Percentiles rank a stretch among this genome's conserved stretches.
phyloP scores from a whole-genome alignment of 768 basidiomycete genomes.

The Podaxis mareebaensis region DNA sequence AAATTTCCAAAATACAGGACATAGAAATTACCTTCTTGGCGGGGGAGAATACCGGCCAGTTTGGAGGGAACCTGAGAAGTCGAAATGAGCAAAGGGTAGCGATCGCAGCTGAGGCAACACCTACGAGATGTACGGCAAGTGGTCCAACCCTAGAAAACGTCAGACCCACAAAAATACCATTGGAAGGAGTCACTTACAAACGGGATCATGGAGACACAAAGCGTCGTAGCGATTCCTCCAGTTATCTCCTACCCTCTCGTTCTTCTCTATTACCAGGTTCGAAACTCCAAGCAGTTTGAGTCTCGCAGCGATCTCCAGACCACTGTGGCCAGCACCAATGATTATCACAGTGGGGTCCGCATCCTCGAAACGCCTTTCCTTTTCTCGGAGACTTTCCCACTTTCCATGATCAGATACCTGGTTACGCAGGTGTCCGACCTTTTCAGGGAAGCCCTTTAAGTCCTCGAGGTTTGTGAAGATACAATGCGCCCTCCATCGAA shows the following conservation, averaged over 20 bases:
- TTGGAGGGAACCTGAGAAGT: not conserved
- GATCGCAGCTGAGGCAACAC: slow-evolving; percentile 28
- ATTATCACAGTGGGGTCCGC: slow-evolving; percentile 53
- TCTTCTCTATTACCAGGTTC: slow-evolving; percentile 58
- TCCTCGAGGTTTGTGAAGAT: slow-evolving; percentile 52
- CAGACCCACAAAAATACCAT: slow-evolving; percentile 19
- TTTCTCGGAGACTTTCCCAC: slow-evolving; percentile 44
- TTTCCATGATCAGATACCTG: slow-evolving; percentile 43
- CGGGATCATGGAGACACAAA: slow-evolving; percentile 54
- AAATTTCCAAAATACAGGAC: not conserved
- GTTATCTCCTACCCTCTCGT: slow-evolving; percentile 55
- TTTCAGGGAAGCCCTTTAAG: slow-evolving; percentile 45
- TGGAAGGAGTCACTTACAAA: slow-evolving; percentile 36
- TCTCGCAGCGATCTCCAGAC: slow-evolving; percentile 60
- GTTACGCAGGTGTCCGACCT: slow-evolving; percentile 40
- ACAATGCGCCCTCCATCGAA: slow-evolving; percentile 52
- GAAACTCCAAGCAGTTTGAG: slow-evolving; percentile 55
- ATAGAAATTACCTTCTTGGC: not conserved
- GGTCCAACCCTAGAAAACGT: slow-evolving; percentile 28
- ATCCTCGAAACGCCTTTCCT: slow-evolving; percentile 41
- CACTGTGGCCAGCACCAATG: slow-evolving; percentile 62
- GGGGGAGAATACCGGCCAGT: not conserved
- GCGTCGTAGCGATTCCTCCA: slow-evolving; percentile 65
- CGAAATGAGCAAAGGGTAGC: not conserved
- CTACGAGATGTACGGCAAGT: slow-evolving; percentile 52